Conservation (phyloP, 2,329 filamentous ascomycete species). For the Microthyrium microscopicum region DNA sequence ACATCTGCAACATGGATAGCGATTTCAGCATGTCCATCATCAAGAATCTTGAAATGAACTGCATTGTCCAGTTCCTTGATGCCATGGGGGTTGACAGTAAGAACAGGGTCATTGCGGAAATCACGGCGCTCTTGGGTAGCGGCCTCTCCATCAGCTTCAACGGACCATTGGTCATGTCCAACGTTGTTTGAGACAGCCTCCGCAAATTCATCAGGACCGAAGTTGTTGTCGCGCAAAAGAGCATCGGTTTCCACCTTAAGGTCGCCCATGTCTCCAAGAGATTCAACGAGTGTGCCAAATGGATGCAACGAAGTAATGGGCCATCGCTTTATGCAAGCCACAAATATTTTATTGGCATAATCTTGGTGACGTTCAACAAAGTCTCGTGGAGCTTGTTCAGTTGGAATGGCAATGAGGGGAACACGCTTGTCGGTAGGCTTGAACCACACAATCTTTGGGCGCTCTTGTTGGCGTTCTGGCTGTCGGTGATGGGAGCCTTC, state of each 20-base stretch:
- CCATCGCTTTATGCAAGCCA: conserved; percentile 98
- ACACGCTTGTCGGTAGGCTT: conserved; percentile 99
- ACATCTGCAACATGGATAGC: conserved; percentile 92
- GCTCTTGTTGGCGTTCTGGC: conserved; percentile 76
- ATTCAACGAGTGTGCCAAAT: conserved; percentile 92
- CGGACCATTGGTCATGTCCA: conserved; percentile 78
- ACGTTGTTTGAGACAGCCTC: conserved; percentile 91
- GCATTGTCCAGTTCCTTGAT: conserved; percentile 82
- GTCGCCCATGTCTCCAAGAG: conserved; percentile 93
- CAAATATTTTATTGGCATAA: conserved; percentile 94
- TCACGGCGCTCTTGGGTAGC: conserved; percentile 63
- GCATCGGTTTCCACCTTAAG: conserved; percentile 96
- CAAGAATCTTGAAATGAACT: conserved; percentile 71
- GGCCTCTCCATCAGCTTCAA: conserved; percentile 66
- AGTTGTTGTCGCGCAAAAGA: conserved; percentile 94
- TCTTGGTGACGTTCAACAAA: conserved; percentile 98
- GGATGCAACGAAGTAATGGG: conserved; percentile 98
- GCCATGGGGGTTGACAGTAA: conserved; percentile 84
- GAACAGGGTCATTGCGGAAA: conserved; percentile 73
- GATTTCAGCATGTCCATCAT: conserved; percentile 78
- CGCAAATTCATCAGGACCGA: conserved; percentile 91
- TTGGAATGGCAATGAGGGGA: conserved; percentile 92
- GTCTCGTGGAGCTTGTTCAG: conserved; percentile 90
- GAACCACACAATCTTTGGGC: conserved; percentile 99
- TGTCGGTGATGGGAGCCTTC: conserved; percentile 63